Percentiles rank a stretch among this genome's conserved stretches.
Conservation (phyloP, 352 stramenopile genomes). For the Pythium insidiosum region DNA sequence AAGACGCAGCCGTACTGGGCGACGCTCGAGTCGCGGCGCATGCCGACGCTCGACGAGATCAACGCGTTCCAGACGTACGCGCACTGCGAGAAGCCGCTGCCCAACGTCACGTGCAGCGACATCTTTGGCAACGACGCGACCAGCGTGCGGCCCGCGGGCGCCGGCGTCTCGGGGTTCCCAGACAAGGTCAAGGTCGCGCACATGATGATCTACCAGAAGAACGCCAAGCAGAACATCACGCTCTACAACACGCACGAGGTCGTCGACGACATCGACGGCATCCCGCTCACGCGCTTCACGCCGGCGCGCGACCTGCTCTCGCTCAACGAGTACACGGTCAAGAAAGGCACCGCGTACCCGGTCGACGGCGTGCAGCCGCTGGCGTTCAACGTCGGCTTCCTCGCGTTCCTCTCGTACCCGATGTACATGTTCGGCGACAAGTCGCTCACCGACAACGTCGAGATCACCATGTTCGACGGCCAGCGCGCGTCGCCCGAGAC, state of each 20-base stretch:
- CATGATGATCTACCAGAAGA: slow-evolving; percentile 36
- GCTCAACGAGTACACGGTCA: slow-evolving; percentile 18
- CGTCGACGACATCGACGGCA: slow-evolving; percentile 28
- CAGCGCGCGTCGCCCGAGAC: too few species aligned
- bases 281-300: slow-evolving; percentile 45
- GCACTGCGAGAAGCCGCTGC: slow-evolving; percentile 34
- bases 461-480: slow-evolving; percentile 44
- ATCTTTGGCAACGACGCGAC: slow-evolving; percentile 42
- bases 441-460: slow-evolving; percentile 28
- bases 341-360: slow-evolving; percentile 33
- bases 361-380: slow-evolving; percentile 61
- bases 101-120: slow-evolving; percentile 48
- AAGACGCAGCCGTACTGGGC: slow-evolving; percentile 35
- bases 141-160: slow-evolving; percentile 26
- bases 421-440: slow-evolving; percentile 56
- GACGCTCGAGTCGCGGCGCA: slow-evolving; percentile 37
- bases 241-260: slow-evolving; percentile 29
- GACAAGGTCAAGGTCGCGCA: slow-evolving; percentile 20
- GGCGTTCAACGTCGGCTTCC: slow-evolving; percentile 56
- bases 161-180: slow-evolving; percentile 38
- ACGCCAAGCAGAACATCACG: slow-evolving; percentile 40
- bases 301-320: slow-evolving; percentile 29
- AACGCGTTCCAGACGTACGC: slow-evolving; percentile 41
- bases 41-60: slow-evolving; percentile 54
- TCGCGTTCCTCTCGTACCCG: slow-evolving; percentile 64